These are phyloP conservation scores for Solanum rostratum DNA, from an alignment of 257 asterid genomes.

Conservation along the genomic window DNA sequence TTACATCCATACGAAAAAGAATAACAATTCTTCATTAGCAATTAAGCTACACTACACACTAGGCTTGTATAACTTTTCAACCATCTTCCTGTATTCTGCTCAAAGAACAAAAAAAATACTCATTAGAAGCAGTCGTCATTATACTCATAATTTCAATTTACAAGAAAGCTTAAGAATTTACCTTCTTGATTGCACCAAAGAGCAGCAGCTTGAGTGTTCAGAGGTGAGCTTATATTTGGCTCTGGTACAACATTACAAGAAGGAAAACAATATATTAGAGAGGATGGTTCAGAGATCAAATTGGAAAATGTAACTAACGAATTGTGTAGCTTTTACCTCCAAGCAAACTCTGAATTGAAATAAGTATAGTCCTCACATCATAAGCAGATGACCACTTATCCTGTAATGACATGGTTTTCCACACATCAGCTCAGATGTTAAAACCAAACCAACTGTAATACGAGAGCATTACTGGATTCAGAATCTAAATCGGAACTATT, in stretches of 20 bases:
- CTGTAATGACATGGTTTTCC: constrained; percentile 6
- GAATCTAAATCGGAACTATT: neutral
- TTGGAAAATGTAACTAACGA: neutral
- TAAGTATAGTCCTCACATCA: constrained; percentile 88
- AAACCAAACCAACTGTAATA: neutral
- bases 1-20: neutral
- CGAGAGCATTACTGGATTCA: neutral
- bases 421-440: neutral
- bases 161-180: neutral
- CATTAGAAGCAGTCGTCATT: neutral
- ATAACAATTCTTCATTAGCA: neutral
- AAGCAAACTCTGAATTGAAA: constrained; percentile 83
- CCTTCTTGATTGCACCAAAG: constrained; percentile 95
- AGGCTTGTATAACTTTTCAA: constrained; percentile 35
- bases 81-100: constrained; percentile 35
- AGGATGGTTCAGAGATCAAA: neutral
- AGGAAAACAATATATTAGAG: neutral
- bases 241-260: constrained; percentile 22
- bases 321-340: constrained; percentile 47
- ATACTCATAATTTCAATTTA: neutral
- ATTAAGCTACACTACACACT: neutral
- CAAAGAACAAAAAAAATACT: neutral
- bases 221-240: constrained; percentile 89
- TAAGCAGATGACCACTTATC: constrained; percentile 98
- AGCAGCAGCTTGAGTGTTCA: constrained; percentile 76